Base-by-base conservation (phyloP, 2,329 filamentous ascomycete genomes). In the Incumbomyces delicatus region DNA sequence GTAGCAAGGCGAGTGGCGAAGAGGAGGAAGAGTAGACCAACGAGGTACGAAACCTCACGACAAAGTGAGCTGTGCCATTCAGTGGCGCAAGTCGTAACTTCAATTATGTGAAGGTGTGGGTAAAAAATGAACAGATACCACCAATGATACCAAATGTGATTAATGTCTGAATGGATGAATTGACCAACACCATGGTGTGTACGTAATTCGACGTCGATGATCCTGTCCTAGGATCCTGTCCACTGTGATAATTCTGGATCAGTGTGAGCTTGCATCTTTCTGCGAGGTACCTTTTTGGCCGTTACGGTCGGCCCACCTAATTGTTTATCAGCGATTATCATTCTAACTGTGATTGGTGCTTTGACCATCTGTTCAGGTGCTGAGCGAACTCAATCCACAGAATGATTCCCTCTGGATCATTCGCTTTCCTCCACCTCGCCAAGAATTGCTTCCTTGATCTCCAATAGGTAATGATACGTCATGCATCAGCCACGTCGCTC, bases 11-110 rank as follows among this genome's bases (percentile, higher is more conserved):
- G 47, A 66, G 66, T 52, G 64, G 64, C 22, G 63, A 67, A 41
- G 68, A 70, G 54, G 67, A 70, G 13, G 61, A 61, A 50, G 66
- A 70, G 57, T 70, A 58, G 41, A 50, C 10, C 14, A 32, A 3
- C 3, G 41, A 44, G 41, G 31, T 44, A 44, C 41, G 41, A 44
- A 31, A 36, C 31, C 41, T 44, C 18, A 13, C 14, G 10, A 11
- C 6, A 30, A 14, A 44, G 41, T 36, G 33, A 32, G 20, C 16
- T 18, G 18, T 34, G 40, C 40, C 40, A 12, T 22, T 17, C 17
- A 16, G 32, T 11, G 31, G 20, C 18, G 16, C 31, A 36, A 13
- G 14, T 13, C 22, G 11, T 35, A 30, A 27, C 31, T 44, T 34
- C 27, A 31, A 44, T 17, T 8, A 14, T 5, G 22, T 29, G 7